These are phyloP conservation scores for Chytriomyces confervae DNA, from an alignment of 192 early-diverging fungal genomes.

Conservation along the genomic window DNA sequence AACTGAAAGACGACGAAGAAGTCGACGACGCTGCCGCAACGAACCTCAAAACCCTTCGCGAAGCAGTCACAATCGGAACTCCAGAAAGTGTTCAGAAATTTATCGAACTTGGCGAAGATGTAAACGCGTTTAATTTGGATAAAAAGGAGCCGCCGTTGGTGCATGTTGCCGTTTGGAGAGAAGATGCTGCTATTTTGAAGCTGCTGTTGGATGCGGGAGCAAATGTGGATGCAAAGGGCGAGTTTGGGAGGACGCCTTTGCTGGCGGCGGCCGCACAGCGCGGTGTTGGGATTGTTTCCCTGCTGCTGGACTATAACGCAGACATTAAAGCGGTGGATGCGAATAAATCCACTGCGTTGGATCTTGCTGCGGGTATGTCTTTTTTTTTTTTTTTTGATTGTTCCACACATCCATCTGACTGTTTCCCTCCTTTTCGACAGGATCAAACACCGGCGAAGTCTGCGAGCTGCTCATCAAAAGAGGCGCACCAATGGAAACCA, in stretches of 20 bases:
- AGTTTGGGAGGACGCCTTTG: neutral
- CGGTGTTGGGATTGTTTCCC: neutral
- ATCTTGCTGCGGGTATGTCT: neutral
- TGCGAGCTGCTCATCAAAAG: neutral
- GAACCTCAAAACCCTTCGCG: neutral
- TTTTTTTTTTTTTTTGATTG: neutral
- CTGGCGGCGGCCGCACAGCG: neutral
- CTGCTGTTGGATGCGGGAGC: neutral
- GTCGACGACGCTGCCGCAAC: neutral
- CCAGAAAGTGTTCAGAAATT: neutral
- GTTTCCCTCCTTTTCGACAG: neutral
- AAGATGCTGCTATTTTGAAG: neutral
- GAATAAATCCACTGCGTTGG: constrained; percentile 1
- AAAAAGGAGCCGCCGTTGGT: neutral
- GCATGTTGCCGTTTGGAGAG: neutral
- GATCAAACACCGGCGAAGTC: neutral
- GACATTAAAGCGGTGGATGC: neutral
- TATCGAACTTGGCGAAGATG: neutral
- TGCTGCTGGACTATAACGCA: neutral
- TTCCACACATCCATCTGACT: neutral
- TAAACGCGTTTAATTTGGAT: neutral
- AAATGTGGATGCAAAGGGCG: neutral
- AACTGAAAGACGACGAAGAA: neutral
- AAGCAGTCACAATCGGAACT: neutral
- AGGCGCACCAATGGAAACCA: neutral